phyloP scores from a whole-genome alignment of 306 rosid species.

The Medicago arabica region DNA sequence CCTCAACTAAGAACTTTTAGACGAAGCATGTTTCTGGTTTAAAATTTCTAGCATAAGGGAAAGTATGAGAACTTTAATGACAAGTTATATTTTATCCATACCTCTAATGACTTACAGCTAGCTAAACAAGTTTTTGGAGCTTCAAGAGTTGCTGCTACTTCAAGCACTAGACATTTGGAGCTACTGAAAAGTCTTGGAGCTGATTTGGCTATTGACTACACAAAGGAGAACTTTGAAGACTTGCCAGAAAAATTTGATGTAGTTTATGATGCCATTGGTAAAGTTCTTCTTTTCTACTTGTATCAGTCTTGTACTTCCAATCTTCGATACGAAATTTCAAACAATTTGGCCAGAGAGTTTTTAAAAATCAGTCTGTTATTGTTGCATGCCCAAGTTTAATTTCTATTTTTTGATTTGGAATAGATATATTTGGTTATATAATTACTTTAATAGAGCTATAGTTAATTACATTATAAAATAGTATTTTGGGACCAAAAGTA shows the following conservation, averaged over 20 bases:
- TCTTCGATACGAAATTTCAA: slow-evolving; percentile 16
- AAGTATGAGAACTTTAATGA: slow-evolving; percentile 1
- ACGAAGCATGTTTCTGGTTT: slow-evolving; percentile 4
- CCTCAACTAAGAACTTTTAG: neutral
- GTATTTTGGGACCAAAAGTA: neutral
- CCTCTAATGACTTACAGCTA: slow-evolving; percentile 53
- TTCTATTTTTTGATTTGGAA: too few species aligned
- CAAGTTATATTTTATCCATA: slow-evolving; percentile 9
- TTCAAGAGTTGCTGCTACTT: slow-evolving; percentile 85
- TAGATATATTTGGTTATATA: too few species aligned
- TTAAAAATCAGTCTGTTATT: neutral
- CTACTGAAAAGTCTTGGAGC: slow-evolving; percentile 83
- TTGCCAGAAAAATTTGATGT: slow-evolving; percentile 87
- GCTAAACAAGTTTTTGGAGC: slow-evolving; percentile 97
- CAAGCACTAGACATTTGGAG: slow-evolving; percentile 82
- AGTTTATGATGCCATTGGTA: slow-evolving; percentile 89
- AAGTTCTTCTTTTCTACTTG: slow-evolving; percentile 29
- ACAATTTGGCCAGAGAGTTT: slow-evolving; percentile 4
- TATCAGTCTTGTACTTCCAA: neutral
- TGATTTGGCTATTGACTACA: slow-evolving; percentile 90
- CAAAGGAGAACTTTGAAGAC: slow-evolving; percentile 86
- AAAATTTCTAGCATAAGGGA: slow-evolving; percentile 14
- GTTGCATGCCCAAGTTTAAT: slow-evolving; percentile 20
- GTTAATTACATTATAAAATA: neutral
- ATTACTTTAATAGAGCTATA: neutral